phyloP scores from a whole-genome alignment of 2,329 filamentous ascomycete species.

The Colletotrichum sp. region DNA sequence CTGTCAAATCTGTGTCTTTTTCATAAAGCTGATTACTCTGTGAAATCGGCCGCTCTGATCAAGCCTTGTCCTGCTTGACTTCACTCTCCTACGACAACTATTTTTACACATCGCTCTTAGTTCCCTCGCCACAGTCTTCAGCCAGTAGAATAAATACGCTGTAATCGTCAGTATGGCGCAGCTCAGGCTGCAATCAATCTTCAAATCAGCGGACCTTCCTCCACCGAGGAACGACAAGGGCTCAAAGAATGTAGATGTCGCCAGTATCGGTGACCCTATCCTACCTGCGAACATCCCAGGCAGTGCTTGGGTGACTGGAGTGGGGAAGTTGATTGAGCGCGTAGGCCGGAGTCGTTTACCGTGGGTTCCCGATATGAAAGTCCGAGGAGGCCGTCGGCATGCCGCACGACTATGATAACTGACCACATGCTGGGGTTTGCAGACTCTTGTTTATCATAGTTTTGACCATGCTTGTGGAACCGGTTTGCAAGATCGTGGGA shows the following conservation, averaged over 20 bases:
- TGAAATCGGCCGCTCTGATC: background rate
- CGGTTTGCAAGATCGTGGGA: background rate
- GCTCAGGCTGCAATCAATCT: background rate
- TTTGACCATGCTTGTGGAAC: background rate
- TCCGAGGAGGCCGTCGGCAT: background rate
- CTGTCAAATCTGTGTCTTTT: background rate
- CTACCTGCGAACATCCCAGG: background rate
- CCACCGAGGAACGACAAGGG: background rate
- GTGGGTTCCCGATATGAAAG: background rate
- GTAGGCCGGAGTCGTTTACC: background rate
- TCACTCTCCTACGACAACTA: background rate
- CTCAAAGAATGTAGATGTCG: background rate
- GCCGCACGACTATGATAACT: background rate
- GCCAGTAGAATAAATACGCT: background rate
- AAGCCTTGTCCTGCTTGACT: background rate
- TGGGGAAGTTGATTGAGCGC: background rate
- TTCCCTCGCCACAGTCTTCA: background rate
- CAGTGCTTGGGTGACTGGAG: background rate
- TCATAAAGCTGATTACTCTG: background rate
- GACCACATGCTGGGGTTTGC: background rate
- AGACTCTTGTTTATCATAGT: background rate
- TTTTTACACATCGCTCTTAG: background rate
- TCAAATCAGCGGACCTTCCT: background rate
- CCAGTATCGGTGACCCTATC: background rate
- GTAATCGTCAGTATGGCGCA: background rate